Base-by-base conservation (phyloP, 768 basidiomycete genomes). In the Pleurotus tuber-regium region DNA sequence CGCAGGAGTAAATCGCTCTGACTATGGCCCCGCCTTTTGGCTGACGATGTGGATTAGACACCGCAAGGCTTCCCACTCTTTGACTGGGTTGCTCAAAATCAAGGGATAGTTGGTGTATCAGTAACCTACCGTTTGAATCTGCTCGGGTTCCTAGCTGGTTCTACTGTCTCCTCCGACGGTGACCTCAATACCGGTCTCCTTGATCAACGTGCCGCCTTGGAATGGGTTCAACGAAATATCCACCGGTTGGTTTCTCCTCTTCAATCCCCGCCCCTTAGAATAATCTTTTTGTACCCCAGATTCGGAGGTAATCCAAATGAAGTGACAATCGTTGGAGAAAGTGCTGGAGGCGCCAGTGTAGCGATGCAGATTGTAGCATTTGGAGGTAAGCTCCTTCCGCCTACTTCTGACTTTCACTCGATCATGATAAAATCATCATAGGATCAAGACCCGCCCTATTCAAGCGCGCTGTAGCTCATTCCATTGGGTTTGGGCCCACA, bases 61-160 rank as follows among this genome's bases (percentile, higher is more conserved):
- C 70, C 75, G 6, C 70, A 73, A 63, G 75, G 74, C 5, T 77
- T 76, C 53, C 77, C 76, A 1, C 58, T 77, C 54, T 70, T 75
- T 50, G 70, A 76, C 50, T 75, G 75, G 77, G 74, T 78, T 2
- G 65, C 69, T 3, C 72, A 74, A 54, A 61, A 72, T 50, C 62
- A 60, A 0, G 62, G 66, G 2, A 60, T 75, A 23, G 57, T 72
- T 4, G 66, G 55, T 7, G 71, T 72, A 6, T 67, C 66, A 19
- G 59, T 72, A 35, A 61, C 63, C 1, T 70, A 70, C 48, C 66
- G 66, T 4, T 40, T 68, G 9, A 63, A 60, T 36, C 25, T 67
- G 4, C 60, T 63, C 10, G 69, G 63, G 1, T 74, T 66, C 53
- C 62, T 67, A 30, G 65, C 66, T 23, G 63, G 68, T 6, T 51